These are phyloP conservation scores for Vanderwaltozyma polyspora DNA, from an alignment of 805 yeast genomes.

Conservation along the genomic window DNA sequence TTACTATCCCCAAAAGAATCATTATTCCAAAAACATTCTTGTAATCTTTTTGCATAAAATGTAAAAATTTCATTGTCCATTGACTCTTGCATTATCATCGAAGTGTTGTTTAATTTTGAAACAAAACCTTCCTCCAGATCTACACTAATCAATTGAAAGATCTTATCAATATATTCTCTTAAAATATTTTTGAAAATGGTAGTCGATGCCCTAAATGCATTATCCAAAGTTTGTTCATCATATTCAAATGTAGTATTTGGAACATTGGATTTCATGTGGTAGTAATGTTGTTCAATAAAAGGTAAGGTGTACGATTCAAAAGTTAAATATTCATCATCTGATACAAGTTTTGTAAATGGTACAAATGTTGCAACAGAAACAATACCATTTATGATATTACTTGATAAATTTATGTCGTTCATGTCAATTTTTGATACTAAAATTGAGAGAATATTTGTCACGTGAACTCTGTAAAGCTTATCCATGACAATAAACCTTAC, in stretches of 20 bases:
- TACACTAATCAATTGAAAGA: constrained; percentile 51
- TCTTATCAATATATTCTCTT: constrained; percentile 41
- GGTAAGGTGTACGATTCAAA: constrained; percentile 33
- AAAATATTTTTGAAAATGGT: constrained; percentile 54
- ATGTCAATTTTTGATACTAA: constrained; percentile 76
- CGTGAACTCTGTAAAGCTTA: constrained; percentile 60
- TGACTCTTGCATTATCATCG: constrained; percentile 44
- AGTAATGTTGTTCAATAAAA: constrained; percentile 54
- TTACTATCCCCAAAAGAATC: constrained; percentile 47
- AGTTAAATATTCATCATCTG: constrained; percentile 29
- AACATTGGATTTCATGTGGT: constrained; percentile 30
- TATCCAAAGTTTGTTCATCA: constrained; percentile 36
- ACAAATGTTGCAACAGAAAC: constrained; percentile 57
- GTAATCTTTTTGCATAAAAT: constrained; percentile 29
- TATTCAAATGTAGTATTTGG: constrained; percentile 24
- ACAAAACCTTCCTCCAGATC: constrained; percentile 27
- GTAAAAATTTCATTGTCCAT: constrained; percentile 47
- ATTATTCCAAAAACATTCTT: constrained; percentile 30
- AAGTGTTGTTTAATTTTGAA: constrained; percentile 33
- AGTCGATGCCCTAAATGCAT: constrained; percentile 56
- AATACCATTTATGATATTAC: constrained; percentile 54
- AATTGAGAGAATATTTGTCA: constrained; percentile 59
- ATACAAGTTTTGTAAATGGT: constrained; percentile 52
- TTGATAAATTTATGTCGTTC: constrained; percentile 68
- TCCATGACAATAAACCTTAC: constrained; percentile 53